phyloP scores from a whole-genome alignment of 2,329 filamentous ascomycete species.

The Uncinocarpus reesii region DNA sequence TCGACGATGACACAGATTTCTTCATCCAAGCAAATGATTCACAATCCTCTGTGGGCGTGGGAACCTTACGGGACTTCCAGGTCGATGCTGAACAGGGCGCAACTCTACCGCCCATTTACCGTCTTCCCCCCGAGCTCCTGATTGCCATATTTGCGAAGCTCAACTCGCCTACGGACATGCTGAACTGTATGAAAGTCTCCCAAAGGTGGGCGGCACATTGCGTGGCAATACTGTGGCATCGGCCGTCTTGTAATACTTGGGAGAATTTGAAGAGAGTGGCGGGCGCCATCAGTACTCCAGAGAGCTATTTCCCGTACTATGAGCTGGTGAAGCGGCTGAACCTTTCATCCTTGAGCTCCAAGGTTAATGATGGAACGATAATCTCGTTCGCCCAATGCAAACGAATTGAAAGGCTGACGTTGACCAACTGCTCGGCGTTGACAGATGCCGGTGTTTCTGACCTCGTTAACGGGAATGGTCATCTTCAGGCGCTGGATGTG shows the following conservation, averaged over 20 bases:
- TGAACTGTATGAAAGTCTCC: conserved; percentile 86
- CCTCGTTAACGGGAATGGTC: conserved; percentile 66
- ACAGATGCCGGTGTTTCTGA: conserved; percentile 74
- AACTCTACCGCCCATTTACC: conserved; percentile 55
- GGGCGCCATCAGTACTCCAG: conserved; percentile 57
- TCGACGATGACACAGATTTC: conserved; percentile 87
- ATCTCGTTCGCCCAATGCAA: conserved; percentile 73
- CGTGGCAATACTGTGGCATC: conserved; percentile 89
- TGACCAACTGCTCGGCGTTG: conserved; percentile 78
- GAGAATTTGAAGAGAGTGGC: conserved; percentile 70
- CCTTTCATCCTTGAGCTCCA: conserved; percentile 63
- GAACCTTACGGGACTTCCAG: conserved; percentile 64
- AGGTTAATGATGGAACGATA: conserved; percentile 83
- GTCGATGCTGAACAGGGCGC: conserved; percentile 42
- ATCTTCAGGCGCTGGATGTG: conserved; percentile 81
- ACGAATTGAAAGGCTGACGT: conserved; percentile 78
- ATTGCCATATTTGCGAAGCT: conserved; percentile 87
- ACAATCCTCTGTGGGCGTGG: conserved; percentile 76
- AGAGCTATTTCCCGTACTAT: conserved; percentile 80
- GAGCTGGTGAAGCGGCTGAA: conserved; percentile 89
- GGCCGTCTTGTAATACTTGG: conserved; percentile 84
- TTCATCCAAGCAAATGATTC: conserved; percentile 80
- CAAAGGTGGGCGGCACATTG: conserved; percentile 87
- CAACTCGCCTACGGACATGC: conserved; percentile 61
- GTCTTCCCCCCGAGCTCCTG: conserved; percentile 85